Percentiles rank a stretch among this genome's conserved stretches.
Evolutionary conservation across 208 protist species (phyloP).

Genomic region (Kentomonas sorsogonicus): DNA sequence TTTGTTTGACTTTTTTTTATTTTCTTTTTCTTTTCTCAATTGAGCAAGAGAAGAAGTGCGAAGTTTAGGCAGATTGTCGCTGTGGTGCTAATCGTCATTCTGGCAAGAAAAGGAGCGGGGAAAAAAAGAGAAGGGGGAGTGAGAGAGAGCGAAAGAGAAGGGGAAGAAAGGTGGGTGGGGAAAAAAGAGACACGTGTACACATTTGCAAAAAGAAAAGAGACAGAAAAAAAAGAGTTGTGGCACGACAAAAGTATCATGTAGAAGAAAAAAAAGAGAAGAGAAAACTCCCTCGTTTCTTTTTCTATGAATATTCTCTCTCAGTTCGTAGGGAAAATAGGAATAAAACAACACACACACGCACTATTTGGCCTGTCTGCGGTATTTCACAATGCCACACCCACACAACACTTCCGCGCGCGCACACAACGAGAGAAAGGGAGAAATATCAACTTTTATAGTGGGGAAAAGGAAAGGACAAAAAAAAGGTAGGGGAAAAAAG

Average conservation of each 20-base stretch:
- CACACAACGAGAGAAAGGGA: slow-evolving; percentile 63
- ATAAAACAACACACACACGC: background rate
- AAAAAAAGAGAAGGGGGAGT: background rate
- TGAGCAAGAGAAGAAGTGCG: background rate
- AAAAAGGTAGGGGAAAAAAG: background rate
- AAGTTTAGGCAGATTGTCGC: background rate
- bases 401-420: slow-evolving; percentile 46
- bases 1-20: slow-evolving; percentile 4
- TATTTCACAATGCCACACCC: slow-evolving; percentile 37
- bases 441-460: slow-evolving; percentile 15
- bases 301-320: background rate
- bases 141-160: no score
- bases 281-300: background rate
- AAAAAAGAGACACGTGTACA: no score
- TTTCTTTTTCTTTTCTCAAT: no score
- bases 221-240: background rate
- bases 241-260: no score
- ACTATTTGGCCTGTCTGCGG: background rate
- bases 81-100: no score
- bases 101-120: slow-evolving; percentile 1
- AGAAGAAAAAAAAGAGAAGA: no score
- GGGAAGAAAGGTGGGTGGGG: no score
- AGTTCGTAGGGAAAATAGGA: background rate
- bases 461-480: slow-evolving; percentile 1
- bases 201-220: slow-evolving; percentile 2